A percentile compares a stretch with the other conserved stretches of the same genome.
Conservation (phyloP, 768 basidiomycete genomes). For the Rhizopogon vesiculosus region DNA sequence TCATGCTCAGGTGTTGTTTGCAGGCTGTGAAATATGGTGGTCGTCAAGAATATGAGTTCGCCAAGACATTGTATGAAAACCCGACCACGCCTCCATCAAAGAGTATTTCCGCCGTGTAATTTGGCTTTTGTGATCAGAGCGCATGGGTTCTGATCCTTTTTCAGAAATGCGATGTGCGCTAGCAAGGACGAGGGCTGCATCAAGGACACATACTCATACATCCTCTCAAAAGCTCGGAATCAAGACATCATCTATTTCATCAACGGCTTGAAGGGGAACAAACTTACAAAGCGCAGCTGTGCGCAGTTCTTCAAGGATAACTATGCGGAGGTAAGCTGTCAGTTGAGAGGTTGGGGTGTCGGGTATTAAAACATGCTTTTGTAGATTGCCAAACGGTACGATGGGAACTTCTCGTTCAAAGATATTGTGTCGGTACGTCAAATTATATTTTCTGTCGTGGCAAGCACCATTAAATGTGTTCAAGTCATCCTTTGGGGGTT, state of each 20-base stretch:
- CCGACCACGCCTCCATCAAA: slow-evolving; percentile 71
- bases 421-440: slow-evolving; percentile 46
- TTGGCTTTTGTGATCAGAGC: neutral
- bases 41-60: slow-evolving; percentile 65
- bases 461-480: slow-evolving; percentile 10
- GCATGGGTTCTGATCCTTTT: neutral
- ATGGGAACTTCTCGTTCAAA: slow-evolving; percentile 59
- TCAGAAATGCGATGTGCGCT: slow-evolving; percentile 50
- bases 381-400: slow-evolving; percentile 64
- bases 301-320: slow-evolving; percentile 65
- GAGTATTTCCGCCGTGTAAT: slow-evolving; percentile 61
- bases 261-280: slow-evolving; percentile 52
- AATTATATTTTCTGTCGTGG: neutral
- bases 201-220: slow-evolving; percentile 58
- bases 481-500: slow-evolving; percentile 34
- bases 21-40: slow-evolving; percentile 77
- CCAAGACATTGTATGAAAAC: slow-evolving; percentile 63
- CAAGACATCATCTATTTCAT: slow-evolving; percentile 68
- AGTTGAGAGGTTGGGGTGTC: neutral
- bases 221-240: slow-evolving; percentile 47
- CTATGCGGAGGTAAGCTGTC: slow-evolving; percentile 51
- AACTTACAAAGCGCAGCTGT: slow-evolving; percentile 45
- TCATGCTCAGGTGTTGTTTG: neutral
- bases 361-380: neutral
- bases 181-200: slow-evolving; percentile 53